Conservation (phyloP, 1,139 yeast genomes). For the Pneumocystis jirovecii region DNA sequence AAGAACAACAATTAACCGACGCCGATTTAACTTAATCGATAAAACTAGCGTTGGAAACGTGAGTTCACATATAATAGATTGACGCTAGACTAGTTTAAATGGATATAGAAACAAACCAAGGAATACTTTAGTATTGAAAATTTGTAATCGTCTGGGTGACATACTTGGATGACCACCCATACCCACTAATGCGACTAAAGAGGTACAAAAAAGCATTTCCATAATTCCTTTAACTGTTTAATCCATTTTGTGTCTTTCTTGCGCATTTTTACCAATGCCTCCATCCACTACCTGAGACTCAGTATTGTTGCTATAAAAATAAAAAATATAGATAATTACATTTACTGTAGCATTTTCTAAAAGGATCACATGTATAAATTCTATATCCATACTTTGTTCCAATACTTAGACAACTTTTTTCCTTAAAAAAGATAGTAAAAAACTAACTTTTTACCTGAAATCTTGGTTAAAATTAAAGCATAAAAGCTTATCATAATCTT, state of each 20-base stretch:
- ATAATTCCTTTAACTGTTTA: constrained; percentile 13
- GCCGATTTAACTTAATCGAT: neutral
- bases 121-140: too few relatives aligned
- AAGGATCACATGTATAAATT: neutral
- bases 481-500: neutral
- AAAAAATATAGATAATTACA: neutral
- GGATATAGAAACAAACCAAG: neutral
- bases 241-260: constrained; percentile 3
- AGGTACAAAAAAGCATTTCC: neutral
- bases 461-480: neutral
- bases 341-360: neutral
- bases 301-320: neutral
- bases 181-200: neutral
- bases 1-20: too few relatives aligned
- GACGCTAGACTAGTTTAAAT: neutral
- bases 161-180: neutral
- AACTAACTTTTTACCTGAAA: neutral
- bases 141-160: neutral
- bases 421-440: neutral
- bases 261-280: neutral
- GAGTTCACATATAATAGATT: neutral
- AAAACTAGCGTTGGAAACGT: neutral
- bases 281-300: neutral
- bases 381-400: constrained; percentile 28
- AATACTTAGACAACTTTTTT: neutral